Conservation (phyloP, 176 grass and related monocot species). For the Raddia distichophylla region DNA sequence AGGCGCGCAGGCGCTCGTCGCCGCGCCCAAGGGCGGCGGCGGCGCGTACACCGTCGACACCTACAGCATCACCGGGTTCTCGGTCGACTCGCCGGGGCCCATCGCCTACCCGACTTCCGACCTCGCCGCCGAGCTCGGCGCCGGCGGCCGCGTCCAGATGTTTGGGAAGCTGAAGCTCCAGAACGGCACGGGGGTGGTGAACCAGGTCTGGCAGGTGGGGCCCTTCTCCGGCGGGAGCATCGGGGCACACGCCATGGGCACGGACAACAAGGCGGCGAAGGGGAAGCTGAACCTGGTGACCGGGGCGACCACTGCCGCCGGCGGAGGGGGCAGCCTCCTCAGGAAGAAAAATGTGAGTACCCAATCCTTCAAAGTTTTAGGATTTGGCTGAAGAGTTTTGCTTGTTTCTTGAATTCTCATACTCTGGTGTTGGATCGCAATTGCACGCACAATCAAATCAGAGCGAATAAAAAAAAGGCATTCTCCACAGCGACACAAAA, state of each 20-base stretch:
- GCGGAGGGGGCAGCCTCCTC: slow-evolving; percentile 28
- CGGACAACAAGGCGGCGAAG: slow-evolving; percentile 39
- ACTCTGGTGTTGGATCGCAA: background rate
- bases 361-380: background rate
- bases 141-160: slow-evolving; percentile 51
- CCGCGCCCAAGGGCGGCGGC: slow-evolving; percentile 39
- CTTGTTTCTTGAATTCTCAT: slow-evolving; percentile 4
- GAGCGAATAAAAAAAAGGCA: background rate
- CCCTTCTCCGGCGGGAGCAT: slow-evolving; percentile 22
- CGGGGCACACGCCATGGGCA: background rate
- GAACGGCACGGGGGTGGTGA: slow-evolving; percentile 46
- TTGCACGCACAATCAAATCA: background rate
- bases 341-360: slow-evolving; percentile 71
- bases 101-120: slow-evolving; percentile 41
- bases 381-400: background rate
- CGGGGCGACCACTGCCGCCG: slow-evolving; percentile 40
- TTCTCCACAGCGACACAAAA: background rate
- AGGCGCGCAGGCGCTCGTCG: slow-evolving; percentile 68
- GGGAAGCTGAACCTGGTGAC: slow-evolving; percentile 71
- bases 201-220: slow-evolving; percentile 79
- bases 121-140: slow-evolving; percentile 54
- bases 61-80: slow-evolving; percentile 25
- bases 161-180: slow-evolving; percentile 62
- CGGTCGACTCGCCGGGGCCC: background rate
- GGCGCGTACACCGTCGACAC: slow-evolving; percentile 61